Evolutionary conservation across 441 rosid species (phyloP), one percentile per base, ranked within the genome.

Genomic region (Jatropha multifida): DNA sequence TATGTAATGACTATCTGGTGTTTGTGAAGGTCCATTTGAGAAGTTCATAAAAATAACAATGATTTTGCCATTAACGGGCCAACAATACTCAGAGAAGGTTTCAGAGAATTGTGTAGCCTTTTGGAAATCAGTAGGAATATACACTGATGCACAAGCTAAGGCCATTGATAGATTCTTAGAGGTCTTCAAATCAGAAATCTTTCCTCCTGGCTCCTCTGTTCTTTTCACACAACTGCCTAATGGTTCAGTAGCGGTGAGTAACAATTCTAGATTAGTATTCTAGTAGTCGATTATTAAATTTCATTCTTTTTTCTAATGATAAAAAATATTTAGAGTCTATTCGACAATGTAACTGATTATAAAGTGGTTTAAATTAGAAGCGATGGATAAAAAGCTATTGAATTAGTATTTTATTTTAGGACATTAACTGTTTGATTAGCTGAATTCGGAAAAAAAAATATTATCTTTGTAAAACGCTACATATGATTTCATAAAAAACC

Each of bases 61-160:
- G 93, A 85, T 90, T 20, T 74, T 90, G 77, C 96, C 98, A n/a
- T 77, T 94, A 82, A 90, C 92, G 27, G 98, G 98, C 2, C 79
- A 75, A 3, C 93, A 94, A 73, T 94, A 88, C 71, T 77, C 97
- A 0, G 93, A 89, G 85, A 94, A 88, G 76, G 98, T 94, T 14
- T 18, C 93, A 0, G 94, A 91, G 82, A 92, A 92, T 26, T 94
- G 97, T 72, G 84, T 87, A 5, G 88, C 86, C 2, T 71, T 77
- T 10, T 94, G 97, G 98, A 91, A 91, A 77, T 83, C 91, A 2
- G 12, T 86, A 49, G 97, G 96, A 62, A 56, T 88, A 64, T 94
- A 86, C 79, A 87, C 90, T 0, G 97, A 94, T 18, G 86, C 80
- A 37, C 97, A 94, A 76, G 94, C 89, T 38, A 88, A 84, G 81